Conservation (phyloP, 78 protist species). For the Dictyostelium purpureum region DNA sequence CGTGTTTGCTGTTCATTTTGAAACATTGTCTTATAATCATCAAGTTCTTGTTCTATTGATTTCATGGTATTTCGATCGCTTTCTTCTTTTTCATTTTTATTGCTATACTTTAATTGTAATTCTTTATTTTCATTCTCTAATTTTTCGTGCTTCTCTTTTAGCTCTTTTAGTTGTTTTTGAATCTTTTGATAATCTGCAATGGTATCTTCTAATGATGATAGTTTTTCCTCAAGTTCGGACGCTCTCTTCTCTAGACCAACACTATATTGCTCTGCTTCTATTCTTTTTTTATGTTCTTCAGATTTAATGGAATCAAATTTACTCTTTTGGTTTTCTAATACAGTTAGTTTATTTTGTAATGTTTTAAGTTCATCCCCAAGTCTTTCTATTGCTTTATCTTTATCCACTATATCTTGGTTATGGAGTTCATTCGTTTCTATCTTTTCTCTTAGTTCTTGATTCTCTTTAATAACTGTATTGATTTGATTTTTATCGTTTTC, state of each 20-base stretch:
- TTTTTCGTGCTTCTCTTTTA: background rate
- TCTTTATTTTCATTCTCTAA: background rate
- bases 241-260: constrained; percentile 34
- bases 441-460: background rate
- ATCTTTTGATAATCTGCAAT: background rate
- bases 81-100: background rate
- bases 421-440: background rate
- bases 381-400: background rate
- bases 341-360: background rate
- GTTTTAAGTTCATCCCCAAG: background rate
- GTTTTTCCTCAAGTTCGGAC: constrained; percentile 38
- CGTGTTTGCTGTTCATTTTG: constrained; percentile 28
- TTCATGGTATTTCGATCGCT: background rate
- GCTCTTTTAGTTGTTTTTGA: background rate
- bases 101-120: background rate
- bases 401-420: background rate
- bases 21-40: constrained; percentile 10
- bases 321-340: background rate
- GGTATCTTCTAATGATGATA: background rate
- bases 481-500: background rate
- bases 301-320: constrained; percentile 1
- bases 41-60: background rate
- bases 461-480: background rate
- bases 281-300: constrained; percentile 34
- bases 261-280: constrained; percentile 61